phyloP scores from a whole-genome alignment of 176 grass and related monocot species.

The Carex kokanica region DNA sequence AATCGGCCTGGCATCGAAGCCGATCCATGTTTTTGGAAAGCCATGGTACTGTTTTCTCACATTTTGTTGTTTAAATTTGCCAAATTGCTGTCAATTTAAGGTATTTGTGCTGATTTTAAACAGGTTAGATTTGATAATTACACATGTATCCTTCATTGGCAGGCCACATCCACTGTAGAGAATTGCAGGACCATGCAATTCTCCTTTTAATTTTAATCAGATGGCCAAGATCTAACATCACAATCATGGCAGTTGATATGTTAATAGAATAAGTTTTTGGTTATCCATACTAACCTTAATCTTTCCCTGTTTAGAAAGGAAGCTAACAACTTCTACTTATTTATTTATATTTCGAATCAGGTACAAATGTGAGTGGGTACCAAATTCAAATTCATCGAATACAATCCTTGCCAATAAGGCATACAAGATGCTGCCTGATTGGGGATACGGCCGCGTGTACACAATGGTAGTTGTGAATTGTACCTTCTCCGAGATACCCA shows the following conservation, averaged over 20 bases:
- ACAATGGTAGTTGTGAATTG: slow-evolving; percentile 94
- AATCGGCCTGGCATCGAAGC: slow-evolving; percentile 79
- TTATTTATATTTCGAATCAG: background rate
- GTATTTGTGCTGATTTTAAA: background rate
- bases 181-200: background rate
- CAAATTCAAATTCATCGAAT: slow-evolving; percentile 24
- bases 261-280: background rate
- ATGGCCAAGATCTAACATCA: background rate
- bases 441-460: slow-evolving; percentile 98
- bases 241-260: background rate
- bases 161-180: background rate
- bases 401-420: slow-evolving; percentile 50
- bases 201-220: background rate
- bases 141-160: background rate
- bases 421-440: slow-evolving; percentile 93
- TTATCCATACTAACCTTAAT: background rate
- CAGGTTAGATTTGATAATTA: background rate
- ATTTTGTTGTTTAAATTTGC: background rate
- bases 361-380: slow-evolving; percentile 64
- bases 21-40: slow-evolving; percentile 73
- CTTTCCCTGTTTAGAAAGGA: background rate
- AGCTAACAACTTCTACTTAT: background rate
- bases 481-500: slow-evolving; percentile 64
- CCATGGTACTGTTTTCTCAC: slow-evolving; percentile 49
- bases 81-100: background rate